Evolutionary conservation across 2,329 filamentous ascomycete genomes (phyloP).

Genomic region (Cercospora zeae-maydis): DNA sequence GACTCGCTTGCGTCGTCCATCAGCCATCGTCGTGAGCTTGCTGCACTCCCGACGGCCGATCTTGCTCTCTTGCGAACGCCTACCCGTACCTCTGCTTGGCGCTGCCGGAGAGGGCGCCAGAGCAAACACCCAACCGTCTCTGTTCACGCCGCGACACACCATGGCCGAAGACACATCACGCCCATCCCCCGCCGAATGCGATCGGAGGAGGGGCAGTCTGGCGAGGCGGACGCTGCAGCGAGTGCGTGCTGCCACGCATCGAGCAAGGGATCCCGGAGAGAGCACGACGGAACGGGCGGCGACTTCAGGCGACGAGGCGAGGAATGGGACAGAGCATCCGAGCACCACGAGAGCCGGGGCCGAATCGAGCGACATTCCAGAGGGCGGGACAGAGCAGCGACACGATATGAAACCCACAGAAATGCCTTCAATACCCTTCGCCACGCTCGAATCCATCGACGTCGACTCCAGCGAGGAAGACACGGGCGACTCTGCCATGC

Average conservation of each 20-base stretch:
- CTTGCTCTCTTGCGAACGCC: background rate
- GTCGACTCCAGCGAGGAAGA: slow-evolving; percentile 25
- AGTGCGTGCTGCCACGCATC: slow-evolving; percentile 25
- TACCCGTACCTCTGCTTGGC: slow-evolving; percentile 1
- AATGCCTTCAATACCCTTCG: background rate
- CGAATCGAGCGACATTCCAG: slow-evolving; percentile 5
- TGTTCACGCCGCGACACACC: slow-evolving; percentile 2
- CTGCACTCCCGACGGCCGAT: background rate
- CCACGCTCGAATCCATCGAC: slow-evolving; percentile 15
- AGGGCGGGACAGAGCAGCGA: background rate
- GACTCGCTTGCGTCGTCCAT: slow-evolving; percentile 2
- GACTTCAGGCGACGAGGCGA: slow-evolving; percentile 5
- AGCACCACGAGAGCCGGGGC: slow-evolving; percentile 2
- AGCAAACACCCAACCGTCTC: background rate
- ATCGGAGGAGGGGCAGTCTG: slow-evolving; percentile 24
- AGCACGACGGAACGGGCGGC: background rate
- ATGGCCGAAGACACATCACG: slow-evolving; percentile 12
- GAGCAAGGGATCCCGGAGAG: background rate
- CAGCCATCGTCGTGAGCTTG: background rate
- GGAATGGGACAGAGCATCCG: background rate
- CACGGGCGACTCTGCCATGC: slow-evolving; percentile 23
- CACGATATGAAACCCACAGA: slow-evolving; percentile 2
- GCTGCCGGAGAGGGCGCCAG: background rate
- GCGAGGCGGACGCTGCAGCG: slow-evolving; percentile 26
- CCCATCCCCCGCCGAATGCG: slow-evolving; percentile 5